Conservation (phyloP, 768 basidiomycete genomes). For the Chalciporus chontae region DNA sequence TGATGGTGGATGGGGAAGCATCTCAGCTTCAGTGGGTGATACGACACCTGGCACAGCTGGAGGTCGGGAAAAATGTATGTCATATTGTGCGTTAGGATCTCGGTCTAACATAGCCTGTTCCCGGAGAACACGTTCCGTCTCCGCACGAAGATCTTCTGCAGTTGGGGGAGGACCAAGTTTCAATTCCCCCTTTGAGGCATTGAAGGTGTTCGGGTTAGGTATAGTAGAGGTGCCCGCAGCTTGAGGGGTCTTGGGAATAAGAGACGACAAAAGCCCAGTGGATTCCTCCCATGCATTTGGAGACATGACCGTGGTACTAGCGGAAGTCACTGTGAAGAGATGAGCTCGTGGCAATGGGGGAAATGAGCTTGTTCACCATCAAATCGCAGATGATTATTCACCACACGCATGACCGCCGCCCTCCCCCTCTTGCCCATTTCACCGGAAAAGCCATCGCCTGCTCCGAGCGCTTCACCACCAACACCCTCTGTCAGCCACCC, state of each 20-base stretch:
- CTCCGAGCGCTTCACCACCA: slow-evolving; percentile 80
- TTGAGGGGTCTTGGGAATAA: slow-evolving; percentile 63
- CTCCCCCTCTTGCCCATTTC: slow-evolving; percentile 82
- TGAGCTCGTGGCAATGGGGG: slow-evolving; percentile 16
- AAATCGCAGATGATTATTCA: slow-evolving; percentile 90
- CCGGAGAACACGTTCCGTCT: slow-evolving; percentile 74
- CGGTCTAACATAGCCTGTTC: slow-evolving; percentile 79
- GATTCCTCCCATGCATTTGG: slow-evolving; percentile 78
- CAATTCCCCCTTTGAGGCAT: slow-evolving; percentile 68
- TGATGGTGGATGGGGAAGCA: slow-evolving; percentile 75
- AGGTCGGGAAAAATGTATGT: slow-evolving; percentile 53
- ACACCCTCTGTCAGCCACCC: slow-evolving; percentile 96
- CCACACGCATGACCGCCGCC: slow-evolving; percentile 87
- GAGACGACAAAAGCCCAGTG: slow-evolving; percentile 76
- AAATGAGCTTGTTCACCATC: slow-evolving; percentile 55
- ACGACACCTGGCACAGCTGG: slow-evolving; percentile 50
- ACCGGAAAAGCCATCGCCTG: slow-evolving; percentile 74
- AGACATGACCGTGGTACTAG: slow-evolving; percentile 61
- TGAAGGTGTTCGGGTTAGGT: slow-evolving; percentile 70
- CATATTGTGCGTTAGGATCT: slow-evolving; percentile 64
- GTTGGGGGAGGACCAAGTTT: slow-evolving; percentile 85
- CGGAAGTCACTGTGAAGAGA: slow-evolving; percentile 56
- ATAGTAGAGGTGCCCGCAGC: slow-evolving; percentile 33
- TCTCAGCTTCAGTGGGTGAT: slow-evolving; percentile 65
- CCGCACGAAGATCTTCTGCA: slow-evolving; percentile 73